Evolutionary conservation across 345 rosid genomes (phyloP).

Genomic region (Gossypium arboreum): DNA sequence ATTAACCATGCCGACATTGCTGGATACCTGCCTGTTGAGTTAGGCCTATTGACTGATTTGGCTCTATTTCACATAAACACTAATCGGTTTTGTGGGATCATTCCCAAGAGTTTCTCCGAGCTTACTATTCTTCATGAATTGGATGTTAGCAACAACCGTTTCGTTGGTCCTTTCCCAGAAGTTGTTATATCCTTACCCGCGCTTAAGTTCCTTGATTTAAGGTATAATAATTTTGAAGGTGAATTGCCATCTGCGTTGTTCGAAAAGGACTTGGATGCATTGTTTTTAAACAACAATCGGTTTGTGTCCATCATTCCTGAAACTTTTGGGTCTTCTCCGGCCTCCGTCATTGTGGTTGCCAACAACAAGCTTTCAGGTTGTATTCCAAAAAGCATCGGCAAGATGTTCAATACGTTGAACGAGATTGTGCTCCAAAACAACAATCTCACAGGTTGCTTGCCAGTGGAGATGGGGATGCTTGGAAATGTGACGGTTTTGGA

Average conservation of each 20-base stretch:
- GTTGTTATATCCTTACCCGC: conserved; percentile 49
- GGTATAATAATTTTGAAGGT: conserved; percentile 78
- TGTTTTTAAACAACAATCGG: conserved; percentile 74
- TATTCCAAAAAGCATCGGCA: conserved; percentile 58
- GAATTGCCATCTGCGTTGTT: conserved; percentile 51
- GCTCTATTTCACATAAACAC: conserved; percentile 55
- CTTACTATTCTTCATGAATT: conserved; percentile 58
- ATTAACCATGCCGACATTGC: neutral
- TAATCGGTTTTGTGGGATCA: conserved; percentile 72
- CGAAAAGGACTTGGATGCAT: conserved; percentile 46
- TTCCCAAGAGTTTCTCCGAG: conserved; percentile 50
- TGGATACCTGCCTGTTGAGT: neutral
- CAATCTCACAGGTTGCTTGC: neutral
- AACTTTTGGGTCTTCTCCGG: conserved; percentile 52
- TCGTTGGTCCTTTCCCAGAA: conserved; percentile 61
- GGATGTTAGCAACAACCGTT: conserved; percentile 77
- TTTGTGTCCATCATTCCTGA: conserved; percentile 58
- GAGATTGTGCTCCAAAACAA: neutral
- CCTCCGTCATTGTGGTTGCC: conserved; percentile 55
- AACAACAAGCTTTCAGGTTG: conserved; percentile 63
- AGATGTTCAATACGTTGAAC: conserved; percentile 43
- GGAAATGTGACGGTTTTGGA: conserved; percentile 52
- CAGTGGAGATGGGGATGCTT: conserved; percentile 47
- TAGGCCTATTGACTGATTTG: neutral
- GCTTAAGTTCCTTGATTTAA: conserved; percentile 50